A percentile compares a stretch with the other conserved stretches of the same genome.
Conservation (phyloP, 2,329 filamentous ascomycete species). For the Thielaviopsis cerberus region DNA sequence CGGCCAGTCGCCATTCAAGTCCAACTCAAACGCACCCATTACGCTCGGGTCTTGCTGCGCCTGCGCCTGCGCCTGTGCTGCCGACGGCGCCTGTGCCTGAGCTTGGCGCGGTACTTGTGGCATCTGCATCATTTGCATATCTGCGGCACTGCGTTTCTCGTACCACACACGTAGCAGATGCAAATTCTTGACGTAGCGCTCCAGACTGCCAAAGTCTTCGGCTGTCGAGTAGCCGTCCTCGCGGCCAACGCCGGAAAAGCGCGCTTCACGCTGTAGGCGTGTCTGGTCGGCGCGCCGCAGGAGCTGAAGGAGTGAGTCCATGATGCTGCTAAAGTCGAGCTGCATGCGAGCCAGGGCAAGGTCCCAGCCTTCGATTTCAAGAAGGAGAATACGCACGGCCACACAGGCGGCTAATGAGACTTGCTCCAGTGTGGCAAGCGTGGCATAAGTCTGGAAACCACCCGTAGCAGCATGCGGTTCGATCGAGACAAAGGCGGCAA, state of each 20-base stretch:
- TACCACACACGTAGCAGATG: constrained; percentile 11
- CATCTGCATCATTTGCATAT: constrained; percentile 3
- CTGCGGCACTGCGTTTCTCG: constrained; percentile 8
- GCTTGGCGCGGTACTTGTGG: neutral
- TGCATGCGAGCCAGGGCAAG: constrained; percentile 8
- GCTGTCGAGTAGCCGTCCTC: constrained; percentile 5
- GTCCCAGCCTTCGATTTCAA: constrained; percentile 13
- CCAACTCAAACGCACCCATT: constrained; percentile 2
- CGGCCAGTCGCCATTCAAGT: constrained; percentile 8
- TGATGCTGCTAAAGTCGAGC: constrained; percentile 11
- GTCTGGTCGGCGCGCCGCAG: constrained; percentile 9
- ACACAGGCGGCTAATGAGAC: constrained; percentile 9
- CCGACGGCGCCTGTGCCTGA: neutral
- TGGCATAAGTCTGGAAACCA: constrained; percentile 11
- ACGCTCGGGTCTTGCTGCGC: neutral
- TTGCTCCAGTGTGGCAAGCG: constrained; percentile 10
- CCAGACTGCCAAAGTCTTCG: constrained; percentile 11
- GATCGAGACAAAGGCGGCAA: constrained; percentile 17
- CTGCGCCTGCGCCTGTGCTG: neutral
- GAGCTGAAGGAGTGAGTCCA: constrained; percentile 11
- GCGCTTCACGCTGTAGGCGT: constrained; percentile 7
- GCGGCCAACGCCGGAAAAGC: constrained; percentile 9
- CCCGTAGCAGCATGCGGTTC: constrained; percentile 13
- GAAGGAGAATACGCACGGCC: constrained; percentile 12
- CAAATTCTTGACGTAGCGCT: constrained; percentile 10